Percentiles rank a stretch among this genome's conserved stretches.
Evolutionary conservation across 108 stramenopile species (phyloP).

Genomic region (Fragilariopsis cylindrus): DNA sequence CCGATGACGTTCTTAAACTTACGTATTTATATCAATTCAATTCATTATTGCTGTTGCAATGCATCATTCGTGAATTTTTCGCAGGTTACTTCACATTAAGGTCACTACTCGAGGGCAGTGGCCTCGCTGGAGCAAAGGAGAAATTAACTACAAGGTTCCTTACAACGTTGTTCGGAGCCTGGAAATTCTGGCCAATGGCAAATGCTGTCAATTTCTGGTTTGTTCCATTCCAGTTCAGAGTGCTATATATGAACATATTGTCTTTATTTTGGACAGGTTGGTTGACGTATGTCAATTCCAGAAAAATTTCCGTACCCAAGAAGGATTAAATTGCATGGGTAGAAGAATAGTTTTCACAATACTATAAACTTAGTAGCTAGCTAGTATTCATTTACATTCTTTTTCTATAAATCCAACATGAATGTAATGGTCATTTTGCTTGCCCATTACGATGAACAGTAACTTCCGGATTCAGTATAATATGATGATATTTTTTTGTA

Average conservation of each 20-base stretch:
- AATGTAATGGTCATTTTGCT: no score
- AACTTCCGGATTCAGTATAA: no score
- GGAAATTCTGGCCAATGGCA: constrained; percentile 35
- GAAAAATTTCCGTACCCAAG: constrained; percentile 2
- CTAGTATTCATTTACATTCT: no score
- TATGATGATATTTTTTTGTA: no score
- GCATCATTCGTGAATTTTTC: background rate
- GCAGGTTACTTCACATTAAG: constrained; percentile 23
- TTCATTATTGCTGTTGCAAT: no score
- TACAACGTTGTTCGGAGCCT: constrained; percentile 21
- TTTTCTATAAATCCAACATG: no score
- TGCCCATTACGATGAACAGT: no score
- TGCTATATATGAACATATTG: constrained; percentile 32
- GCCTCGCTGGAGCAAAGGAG: constrained; percentile 14
- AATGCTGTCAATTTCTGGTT: constrained; percentile 26
- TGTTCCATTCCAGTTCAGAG: constrained; percentile 29
- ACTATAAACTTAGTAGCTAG: no score
- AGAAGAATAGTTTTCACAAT: no score
- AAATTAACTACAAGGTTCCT: constrained; percentile 15
- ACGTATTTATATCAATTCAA: no score
- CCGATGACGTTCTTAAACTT: no score
- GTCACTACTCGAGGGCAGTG: constrained; percentile 26
- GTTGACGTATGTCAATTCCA: constrained; percentile 32
- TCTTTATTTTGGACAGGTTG: constrained; percentile 27
- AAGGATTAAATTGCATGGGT: background rate